Conservation (phyloP, 116 monocot genomes). For the Phalaenopsis hybrid region DNA sequence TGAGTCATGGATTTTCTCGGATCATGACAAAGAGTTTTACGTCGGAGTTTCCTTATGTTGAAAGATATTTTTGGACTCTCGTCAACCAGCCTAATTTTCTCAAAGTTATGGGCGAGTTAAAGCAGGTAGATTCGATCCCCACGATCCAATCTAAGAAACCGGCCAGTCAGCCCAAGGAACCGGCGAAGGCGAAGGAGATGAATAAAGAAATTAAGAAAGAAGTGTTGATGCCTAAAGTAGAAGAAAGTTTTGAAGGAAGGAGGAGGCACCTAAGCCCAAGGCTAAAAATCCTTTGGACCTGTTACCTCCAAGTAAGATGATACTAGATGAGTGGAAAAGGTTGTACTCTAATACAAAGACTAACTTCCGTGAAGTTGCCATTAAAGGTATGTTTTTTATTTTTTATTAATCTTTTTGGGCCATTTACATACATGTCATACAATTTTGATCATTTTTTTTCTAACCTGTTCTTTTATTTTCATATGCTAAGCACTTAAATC, state of each 20-base stretch:
- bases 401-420: not conserved
- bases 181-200: slow-evolving; percentile 42
- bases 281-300: slow-evolving; percentile 82
- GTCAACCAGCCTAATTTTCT: slow-evolving; percentile 75
- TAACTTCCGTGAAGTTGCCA: slow-evolving; percentile 85
- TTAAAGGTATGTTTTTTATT: slow-evolving; percentile 52
- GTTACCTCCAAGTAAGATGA: slow-evolving; percentile 93
- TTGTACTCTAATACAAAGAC: slow-evolving; percentile 90
- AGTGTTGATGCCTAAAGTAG: slow-evolving; percentile 37
- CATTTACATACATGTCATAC: not conserved
- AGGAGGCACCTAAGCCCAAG: slow-evolving; percentile 86
- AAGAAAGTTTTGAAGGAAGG: slow-evolving; percentile 37
- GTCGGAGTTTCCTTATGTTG: slow-evolving; percentile 77
- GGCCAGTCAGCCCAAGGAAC: slow-evolving; percentile 37
- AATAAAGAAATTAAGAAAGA: slow-evolving; percentile 32
- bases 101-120: slow-evolving; percentile 59
- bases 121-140: slow-evolving; percentile 66
- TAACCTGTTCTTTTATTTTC: too few relatives aligned
- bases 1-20: slow-evolving; percentile 33
- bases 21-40: slow-evolving; percentile 81
- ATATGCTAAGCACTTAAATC: too few relatives aligned
- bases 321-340: slow-evolving; percentile 96
- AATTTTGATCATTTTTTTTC: too few relatives aligned
- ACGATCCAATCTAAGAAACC: slow-evolving; percentile 36
- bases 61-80: slow-evolving; percentile 87